Base-by-base conservation (phyloP, 139 green algal species). In the Cymbomonas tetramitiformis region DNA sequence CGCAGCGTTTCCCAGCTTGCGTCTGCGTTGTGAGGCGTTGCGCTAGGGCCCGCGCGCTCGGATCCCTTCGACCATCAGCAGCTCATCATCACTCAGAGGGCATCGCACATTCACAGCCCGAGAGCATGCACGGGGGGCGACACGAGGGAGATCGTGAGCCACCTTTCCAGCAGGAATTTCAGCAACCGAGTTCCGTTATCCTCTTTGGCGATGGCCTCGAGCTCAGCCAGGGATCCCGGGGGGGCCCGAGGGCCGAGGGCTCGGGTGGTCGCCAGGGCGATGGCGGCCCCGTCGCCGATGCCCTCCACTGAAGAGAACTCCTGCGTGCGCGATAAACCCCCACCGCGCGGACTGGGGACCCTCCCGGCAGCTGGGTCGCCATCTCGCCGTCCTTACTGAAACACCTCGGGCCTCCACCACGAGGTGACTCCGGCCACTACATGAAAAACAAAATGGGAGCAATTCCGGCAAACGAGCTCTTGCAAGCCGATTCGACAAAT, bases 301-400 rank as follows among this genome's bases (percentile, higher is more conserved):
- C 72, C 68, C 9, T 71, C 69, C 23, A 77, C 23, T 8, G n/a
- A 10, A 23, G 30, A 25, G 9, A 79, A 64, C n/a, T 75, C 71
- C 28, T 25, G n/a, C n/a, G n/a, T n/a, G n/a, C n/a, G n/a, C n/a
- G n/a, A n/a, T n/a, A n/a, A n/a, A n/a, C n/a, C n/a, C n/a, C n/a
- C n/a, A n/a, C n/a, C n/a, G n/a, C n/a, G n/a, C n/a, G n/a, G 0
- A 70, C 71, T 1, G 51, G 44, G 19, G 25, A 15, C 58, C 76
- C 71, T 30, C 61, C 56, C 12, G 30, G 29, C 3, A 25, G 43
- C 0, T 5, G 25, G 19, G 18, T 21, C 12, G 24, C 30, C 26
- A 8, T 30, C 32, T 52, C 33, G 2, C 71, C 63, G 54, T 57
- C 44, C 48, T n/a, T 41, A 38, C 12, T 43, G 12, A 43, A 15